Base-by-base conservation (phyloP, 176 grass and related monocot species). In the Alloteropsis semialata region DNA sequence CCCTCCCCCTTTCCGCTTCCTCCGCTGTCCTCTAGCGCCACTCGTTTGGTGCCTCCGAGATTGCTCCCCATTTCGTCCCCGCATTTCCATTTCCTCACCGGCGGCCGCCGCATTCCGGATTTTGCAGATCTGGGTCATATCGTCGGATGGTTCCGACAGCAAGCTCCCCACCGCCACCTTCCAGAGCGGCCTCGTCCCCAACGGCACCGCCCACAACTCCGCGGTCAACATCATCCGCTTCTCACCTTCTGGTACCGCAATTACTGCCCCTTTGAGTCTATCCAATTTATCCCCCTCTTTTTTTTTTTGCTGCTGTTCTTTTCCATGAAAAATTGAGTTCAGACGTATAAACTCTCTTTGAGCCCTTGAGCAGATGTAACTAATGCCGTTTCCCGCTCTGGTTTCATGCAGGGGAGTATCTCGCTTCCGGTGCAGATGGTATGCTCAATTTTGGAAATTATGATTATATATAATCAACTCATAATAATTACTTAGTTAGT, bases 181-280 rank as follows among this genome's bases (percentile, higher is more conserved):
- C 75, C 72, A 90, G 33, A 81, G 57, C 76, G 93, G 85, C 50
- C 91, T 99, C 82, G 93, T 87, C 21, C 90, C 92, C 58, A 89
- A 96, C 68, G 84, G 85, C 57, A 92, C 93, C 18, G 96, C 92
- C 15, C 91, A 96, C 72, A 85, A 85, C 76, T 96, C 91, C 30
- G 96, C 91, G 44, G 87, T 99, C 17, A 99, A 99, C 87, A 77
- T 89, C 17, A 59, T 99, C 66, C 96, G 96, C n/a, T 99, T 99
- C 87, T 92, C 89, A 36, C 96, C 91, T 88, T 99, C 96, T 36
- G 93, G 96, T 99, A 51, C 36, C 2, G 11, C 32, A 24, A 3
- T 50, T 53, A 8, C 19, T 21, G 8, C 33, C 30, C 43, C 12
- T 46, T 13, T 19, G 24, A 75, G 72, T 53, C 29, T 42, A 22